Evolutionary conservation across 2,329 filamentous ascomycete genomes (phyloP), one percentile per base, ranked within the genome.

Genomic region (Verticillium nonalfalfae): DNA sequence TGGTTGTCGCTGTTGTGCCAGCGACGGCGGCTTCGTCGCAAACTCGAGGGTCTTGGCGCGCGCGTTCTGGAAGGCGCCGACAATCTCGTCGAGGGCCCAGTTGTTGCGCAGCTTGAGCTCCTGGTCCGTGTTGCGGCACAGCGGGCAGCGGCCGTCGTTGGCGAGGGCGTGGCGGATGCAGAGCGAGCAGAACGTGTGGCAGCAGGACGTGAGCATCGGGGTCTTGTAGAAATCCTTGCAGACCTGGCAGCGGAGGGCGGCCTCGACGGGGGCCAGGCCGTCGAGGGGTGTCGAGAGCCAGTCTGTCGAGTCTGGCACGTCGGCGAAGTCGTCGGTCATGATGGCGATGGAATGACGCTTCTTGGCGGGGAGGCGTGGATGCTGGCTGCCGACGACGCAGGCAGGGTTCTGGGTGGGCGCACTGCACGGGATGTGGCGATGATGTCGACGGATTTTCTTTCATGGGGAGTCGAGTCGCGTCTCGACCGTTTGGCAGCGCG

Each of bases 191-290:
- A 99, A 99, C 0, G 95, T 98, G 73, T 99, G 95, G 60, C 87
- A 90, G 77, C 95, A 99, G 1, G 91, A 90, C 1, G 95, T 99
- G 65, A 97, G 89, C 85, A 99, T 95, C 0, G 95, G 95, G 58
- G 93, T 96, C 64, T 87, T 87, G 78, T 91, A 98, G 76, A 98
- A 96, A 74, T 99, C 96, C 73, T 98, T 98, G 85, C 95, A 99
- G 63, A 99, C 90, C 75, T 98, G 91, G 76, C 95, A 99, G 68
- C 95, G 91, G 21, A 99, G 81, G 3, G 93, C 87, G 63, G 90
- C 87, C 71, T 99, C 95, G 65, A 99, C 85, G 14, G 84, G 78
- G 57, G 86, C 81, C 60, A 96, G 83, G 14, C 79, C 78, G 15
- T 85, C 76, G 1, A 96, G 79, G 1, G 87, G 83, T 13, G 91